Evolutionary conservation across 2,329 filamentous ascomycete species (phyloP).

Genomic region (Periconia sp.): DNA sequence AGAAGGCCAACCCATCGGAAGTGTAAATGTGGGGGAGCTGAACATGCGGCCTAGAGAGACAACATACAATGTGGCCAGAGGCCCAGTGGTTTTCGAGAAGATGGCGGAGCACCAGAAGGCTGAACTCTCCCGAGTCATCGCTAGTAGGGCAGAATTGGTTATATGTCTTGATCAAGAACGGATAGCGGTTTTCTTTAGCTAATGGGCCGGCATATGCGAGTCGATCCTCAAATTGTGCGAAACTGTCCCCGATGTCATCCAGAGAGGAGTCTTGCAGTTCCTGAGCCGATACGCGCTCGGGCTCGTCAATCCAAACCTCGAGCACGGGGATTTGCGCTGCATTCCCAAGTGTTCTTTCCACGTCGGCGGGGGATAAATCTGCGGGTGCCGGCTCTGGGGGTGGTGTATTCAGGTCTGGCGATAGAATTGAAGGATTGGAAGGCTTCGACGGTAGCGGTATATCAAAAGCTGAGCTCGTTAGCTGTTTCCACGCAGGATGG

Average conservation of each 20-base stretch:
- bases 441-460: too few relatives aligned
- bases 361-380: too few relatives aligned
- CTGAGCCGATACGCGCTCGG: background rate
- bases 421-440: too few relatives aligned
- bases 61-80: background rate
- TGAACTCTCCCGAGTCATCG: constrained; percentile 10
- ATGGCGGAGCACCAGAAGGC: constrained; percentile 2
- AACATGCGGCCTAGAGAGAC: constrained; percentile 2
- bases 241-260: constrained; percentile 9
- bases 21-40: constrained; percentile 14
- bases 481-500: too few relatives aligned
- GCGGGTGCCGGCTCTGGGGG: too few relatives aligned
- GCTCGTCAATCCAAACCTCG: too few relatives aligned
- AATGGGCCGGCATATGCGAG: constrained; percentile 6
- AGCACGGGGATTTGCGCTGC: too few relatives aligned
- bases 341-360: too few relatives aligned
- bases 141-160: constrained; percentile 11
- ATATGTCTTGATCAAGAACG: constrained; percentile 9
- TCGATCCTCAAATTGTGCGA: constrained; percentile 16
- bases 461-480: too few relatives aligned
- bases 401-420: too few relatives aligned
- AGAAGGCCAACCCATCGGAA: constrained; percentile 12
- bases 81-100: background rate
- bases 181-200: background rate
- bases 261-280: background rate